These are phyloP conservation scores for Rubia yunnanensis DNA, from an alignment of 257 asterid species.

Conservation along the genomic window DNA sequence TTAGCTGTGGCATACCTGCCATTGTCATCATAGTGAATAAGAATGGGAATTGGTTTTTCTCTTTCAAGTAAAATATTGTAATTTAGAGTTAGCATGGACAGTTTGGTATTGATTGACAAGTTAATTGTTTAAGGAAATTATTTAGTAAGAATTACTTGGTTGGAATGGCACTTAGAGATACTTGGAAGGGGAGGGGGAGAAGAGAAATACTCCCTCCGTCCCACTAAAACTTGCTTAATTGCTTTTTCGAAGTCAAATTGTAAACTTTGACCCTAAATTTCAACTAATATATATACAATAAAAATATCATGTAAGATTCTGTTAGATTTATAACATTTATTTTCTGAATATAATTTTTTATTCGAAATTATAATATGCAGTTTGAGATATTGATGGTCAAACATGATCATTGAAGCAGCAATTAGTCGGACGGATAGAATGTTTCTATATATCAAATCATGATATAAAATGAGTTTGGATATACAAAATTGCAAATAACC, in stretches of 20 bases:
- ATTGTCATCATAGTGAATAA: background rate
- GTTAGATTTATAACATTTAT: too few species aligned
- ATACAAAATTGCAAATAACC: background rate
- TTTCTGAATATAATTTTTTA: too few species aligned
- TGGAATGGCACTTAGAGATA: background rate
- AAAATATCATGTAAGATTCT: too few species aligned
- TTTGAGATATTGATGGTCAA: too few species aligned
- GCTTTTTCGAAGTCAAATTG: too few species aligned
- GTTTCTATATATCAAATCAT: background rate
- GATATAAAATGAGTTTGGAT: background rate
- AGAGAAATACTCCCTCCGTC: too few species aligned
- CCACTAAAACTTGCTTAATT: too few species aligned
- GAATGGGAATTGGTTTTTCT: background rate
- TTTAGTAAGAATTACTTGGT: background rate
- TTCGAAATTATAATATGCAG: too few species aligned
- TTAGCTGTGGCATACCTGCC: background rate
- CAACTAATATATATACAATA: too few species aligned
- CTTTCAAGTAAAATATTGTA: background rate
- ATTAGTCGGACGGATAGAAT: background rate
- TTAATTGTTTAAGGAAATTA: background rate
- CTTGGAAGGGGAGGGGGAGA: background rate
- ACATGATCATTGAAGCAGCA: too few species aligned
- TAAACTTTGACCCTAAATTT: too few species aligned
- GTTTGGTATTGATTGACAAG: background rate
- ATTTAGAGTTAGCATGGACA: background rate